Evolutionary conservation across 1,284 basidiomycete species (phyloP), one percentile per base, ranked within the genome.

Genomic region (Afroboletus lepidellus): DNA sequence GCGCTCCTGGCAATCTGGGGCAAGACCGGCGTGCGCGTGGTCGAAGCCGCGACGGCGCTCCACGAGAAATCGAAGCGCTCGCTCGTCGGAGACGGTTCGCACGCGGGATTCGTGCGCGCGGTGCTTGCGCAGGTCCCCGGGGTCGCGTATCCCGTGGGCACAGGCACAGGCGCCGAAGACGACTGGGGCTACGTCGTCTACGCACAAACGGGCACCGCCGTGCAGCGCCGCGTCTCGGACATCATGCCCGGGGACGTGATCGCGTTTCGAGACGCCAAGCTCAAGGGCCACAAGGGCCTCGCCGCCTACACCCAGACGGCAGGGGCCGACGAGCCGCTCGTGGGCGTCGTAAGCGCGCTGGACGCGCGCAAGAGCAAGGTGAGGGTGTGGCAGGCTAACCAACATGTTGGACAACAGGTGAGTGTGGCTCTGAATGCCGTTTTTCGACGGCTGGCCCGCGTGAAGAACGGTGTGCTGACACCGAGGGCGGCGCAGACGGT

Each of bases 271-370:
- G 89, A 92, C 49, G 90, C 89, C 48, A 87, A 83, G 66, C 76
- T 98, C 62, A 94, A 93, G 67, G 94, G 94, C 0, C 89, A 93
- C 65, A 95, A 93, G 69, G 84, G 86, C 1, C 68, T 96, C 46
- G 80, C 86, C 45, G 75, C 78, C 43, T 95, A 96, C 66, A 78
- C 76, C 53, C 80, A 81, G 75, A 72, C 74, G 65, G 77, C 84
- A 0, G 59, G 60, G 20, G 11, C 8, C 21, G 12, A n/a, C 18
- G 27, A 20, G 0, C 41, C 85, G 5, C 64, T 91, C 9, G 73
- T 90, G 12, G 94, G 85, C 9, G 73, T 97, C 29, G 81, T 96
- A 29, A 77, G 77, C 41, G 94, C 95, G 60, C 89, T 86, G 64
- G 94, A 95, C 63, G 72, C 74, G 56, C 91, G 88, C 78, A 95